phyloP scores from a whole-genome alignment of 768 basidiomycete genomes.

The Tubosaeta brunneosetosa region DNA sequence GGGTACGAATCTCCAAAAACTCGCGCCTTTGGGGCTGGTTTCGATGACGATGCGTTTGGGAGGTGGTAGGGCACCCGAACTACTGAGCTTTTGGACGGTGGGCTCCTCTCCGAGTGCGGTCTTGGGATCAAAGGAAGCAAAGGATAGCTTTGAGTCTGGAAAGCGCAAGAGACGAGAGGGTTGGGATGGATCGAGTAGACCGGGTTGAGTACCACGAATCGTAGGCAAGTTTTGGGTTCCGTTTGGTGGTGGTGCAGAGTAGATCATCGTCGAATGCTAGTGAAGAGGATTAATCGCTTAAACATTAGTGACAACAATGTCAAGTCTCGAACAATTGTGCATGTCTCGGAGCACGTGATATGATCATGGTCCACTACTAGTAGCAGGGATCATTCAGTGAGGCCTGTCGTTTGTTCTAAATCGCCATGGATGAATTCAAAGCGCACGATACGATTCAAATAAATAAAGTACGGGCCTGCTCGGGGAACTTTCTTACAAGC shows the following conservation, averaged over 20 bases:
- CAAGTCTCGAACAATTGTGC: not conserved
- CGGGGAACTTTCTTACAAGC: not conserved
- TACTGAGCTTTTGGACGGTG: constrained; percentile 38
- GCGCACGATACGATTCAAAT: not conserved
- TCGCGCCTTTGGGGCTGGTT: constrained; percentile 48
- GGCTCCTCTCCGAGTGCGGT: constrained; percentile 48
- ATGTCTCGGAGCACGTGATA: constrained; percentile 19
- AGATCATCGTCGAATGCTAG: constrained; percentile 7
- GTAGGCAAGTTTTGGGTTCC: constrained; percentile 6
- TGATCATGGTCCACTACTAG: too few relatives aligned
- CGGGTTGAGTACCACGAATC: constrained; percentile 49
- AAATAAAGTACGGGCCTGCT: not conserved
- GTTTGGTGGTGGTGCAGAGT: constrained; percentile 2
- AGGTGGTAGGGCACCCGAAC: constrained; percentile 44
- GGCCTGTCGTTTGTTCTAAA: too few relatives aligned
- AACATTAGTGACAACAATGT: not conserved
- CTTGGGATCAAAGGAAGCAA: constrained; percentile 70
- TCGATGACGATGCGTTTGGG: constrained; percentile 76
- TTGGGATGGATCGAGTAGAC: constrained; percentile 62
- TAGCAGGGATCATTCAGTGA: too few relatives aligned
- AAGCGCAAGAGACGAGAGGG: constrained; percentile 55
- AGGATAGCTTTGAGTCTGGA: constrained; percentile 56
- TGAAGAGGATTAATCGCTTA: not conserved
- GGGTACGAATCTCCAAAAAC: constrained; percentile 76
- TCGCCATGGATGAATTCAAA: too few relatives aligned